Conservation (phyloP, 495 filamentous ascomycete genomes). For the Cairneyella variabilis region DNA sequence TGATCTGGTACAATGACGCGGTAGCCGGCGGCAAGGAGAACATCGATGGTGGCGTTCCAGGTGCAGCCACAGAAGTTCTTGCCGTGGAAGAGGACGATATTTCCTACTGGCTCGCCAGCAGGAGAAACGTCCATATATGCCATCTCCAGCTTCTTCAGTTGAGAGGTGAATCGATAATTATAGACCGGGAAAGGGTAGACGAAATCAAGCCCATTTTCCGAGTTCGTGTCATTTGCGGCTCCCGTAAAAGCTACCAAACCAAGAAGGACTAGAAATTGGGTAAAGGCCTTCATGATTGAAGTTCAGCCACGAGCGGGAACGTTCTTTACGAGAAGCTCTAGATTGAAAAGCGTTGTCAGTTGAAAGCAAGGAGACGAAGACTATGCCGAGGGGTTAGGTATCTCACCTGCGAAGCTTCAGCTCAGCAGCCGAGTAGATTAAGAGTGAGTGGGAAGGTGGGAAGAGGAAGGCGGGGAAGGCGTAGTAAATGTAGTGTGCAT, state of each 20-base stretch:
- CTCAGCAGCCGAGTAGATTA: background rate
- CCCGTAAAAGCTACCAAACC: background rate
- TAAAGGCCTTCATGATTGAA: conserved; percentile 1
- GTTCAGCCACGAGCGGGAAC: background rate
- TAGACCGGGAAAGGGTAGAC: conserved; percentile 38
- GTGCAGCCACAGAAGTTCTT: conserved; percentile 45
- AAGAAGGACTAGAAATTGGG: background rate
- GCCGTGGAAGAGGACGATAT: conserved; percentile 39
- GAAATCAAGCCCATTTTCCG: conserved; percentile 8
- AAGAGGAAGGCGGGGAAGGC: background rate
- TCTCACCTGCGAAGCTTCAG: background rate
- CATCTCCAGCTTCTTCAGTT: conserved; percentile 36
- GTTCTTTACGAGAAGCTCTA: background rate
- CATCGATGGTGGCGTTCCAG: conserved; percentile 34
- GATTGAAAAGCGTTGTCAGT: background rate
- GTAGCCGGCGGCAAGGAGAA: conserved; percentile 33
- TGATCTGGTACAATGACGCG: conserved; percentile 43
- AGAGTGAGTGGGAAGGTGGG: background rate
- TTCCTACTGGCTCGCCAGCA: conserved; percentile 24
- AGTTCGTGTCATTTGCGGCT: background rate
- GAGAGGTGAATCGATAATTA: conserved; percentile 34
- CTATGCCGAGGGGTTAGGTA: background rate
- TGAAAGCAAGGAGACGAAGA: background rate
- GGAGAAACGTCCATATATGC: conserved; percentile 43
- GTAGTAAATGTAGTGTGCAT: background rate